These are phyloP conservation scores for Termitomyces sp. DNA, from an alignment of 1,284 basidiomycete species.

Conservation along the genomic window DNA sequence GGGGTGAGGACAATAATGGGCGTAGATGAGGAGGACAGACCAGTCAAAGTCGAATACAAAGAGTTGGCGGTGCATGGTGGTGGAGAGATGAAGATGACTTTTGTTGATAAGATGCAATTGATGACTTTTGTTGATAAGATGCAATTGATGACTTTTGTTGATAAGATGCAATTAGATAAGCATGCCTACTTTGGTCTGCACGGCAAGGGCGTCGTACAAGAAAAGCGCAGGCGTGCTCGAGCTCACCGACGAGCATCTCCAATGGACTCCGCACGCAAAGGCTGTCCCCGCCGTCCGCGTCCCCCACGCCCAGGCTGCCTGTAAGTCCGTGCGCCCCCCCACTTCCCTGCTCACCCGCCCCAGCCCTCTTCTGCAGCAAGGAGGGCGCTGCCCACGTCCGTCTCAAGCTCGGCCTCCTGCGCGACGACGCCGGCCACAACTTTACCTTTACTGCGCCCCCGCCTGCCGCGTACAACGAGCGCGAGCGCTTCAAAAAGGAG, in stretches of 20 bases:
- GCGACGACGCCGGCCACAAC: slow-evolving; percentile 67
- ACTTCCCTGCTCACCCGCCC: slow-evolving; percentile 1
- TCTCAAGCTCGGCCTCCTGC: slow-evolving; percentile 63
- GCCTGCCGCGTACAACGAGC: slow-evolving; percentile 55
- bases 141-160: too few relatives aligned
- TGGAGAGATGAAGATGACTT: too few relatives aligned
- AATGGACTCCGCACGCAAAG: slow-evolving; percentile 71
- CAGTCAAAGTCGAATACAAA: slow-evolving; percentile 98
- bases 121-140: too few relatives aligned
- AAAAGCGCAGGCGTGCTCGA: slow-evolving; percentile 68
- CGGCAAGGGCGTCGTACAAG: slow-evolving; percentile 76
- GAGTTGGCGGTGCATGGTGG: slow-evolving; percentile 68
- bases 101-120: too few relatives aligned
- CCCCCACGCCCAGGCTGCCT: slow-evolving; percentile 50
- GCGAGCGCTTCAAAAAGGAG: slow-evolving; percentile 76
- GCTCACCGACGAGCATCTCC: slow-evolving; percentile 65
- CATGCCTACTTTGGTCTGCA: slow-evolving; percentile 54
- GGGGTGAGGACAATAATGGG: slow-evolving; percentile 4
- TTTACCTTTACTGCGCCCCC: slow-evolving; percentile 73
- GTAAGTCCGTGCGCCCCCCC: slow-evolving; percentile 39
- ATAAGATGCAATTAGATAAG: too few relatives aligned
- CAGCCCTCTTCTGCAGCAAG: slow-evolving; percentile 80
- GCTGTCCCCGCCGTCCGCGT: slow-evolving; percentile 57
- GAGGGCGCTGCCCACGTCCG: slow-evolving; percentile 71
- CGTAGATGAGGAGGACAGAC: slow-evolving; percentile 35